Base-by-base conservation (phyloP, 805 yeast genomes). In the Kazachstania taianensis region DNA sequence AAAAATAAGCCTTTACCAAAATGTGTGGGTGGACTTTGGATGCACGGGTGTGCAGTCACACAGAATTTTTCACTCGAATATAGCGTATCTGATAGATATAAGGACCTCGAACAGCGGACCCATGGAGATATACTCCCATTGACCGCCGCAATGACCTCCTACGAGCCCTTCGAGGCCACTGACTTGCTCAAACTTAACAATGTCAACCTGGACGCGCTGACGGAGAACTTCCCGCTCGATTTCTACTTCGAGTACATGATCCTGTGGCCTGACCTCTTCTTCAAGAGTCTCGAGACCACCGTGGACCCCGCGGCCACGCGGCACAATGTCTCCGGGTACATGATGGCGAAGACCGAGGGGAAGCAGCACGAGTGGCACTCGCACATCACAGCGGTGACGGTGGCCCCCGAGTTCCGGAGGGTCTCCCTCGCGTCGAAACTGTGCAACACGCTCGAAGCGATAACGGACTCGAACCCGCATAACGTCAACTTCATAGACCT, bases 281-380 rank as follows among this genome's bases (percentile, higher is more conserved):
- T 86, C 71, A 81, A 85, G 53, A 73, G 87, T 8, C 63, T 62
- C 2, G 78, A 72, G 43, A 50, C 63, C 10, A 59, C 65, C 0
- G 66, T 69, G 5, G 57, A 59, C 41, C 56, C 40, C 20, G 35
- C 38, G 3, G 32, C 16, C 5, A 36, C 39, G 10, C 24, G 33
- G 5, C 37, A 39, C 27, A 42, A 50, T n/a, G 43, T 55, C 5
- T 62, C 82, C 23, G 89, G 87, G 1, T 81, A 81, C 53, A 79
- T 92, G 94, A 75, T 92, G 75, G 97, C 94, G n/a, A 92, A 92
- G 57, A 78, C 94, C 1, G 98, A 92, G 56, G 98, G 98, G 0
- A 66, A 66, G 25, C 74, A 70, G 5, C 73, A 69, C 32, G 92
- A 86, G 41, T 89, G 96, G 95, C 99, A 92, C 53, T 75, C 94